A percentile compares a stretch with the other conserved stretches of the same genome.
These are phyloP conservation scores for Candida glaebosa DNA, from an alignment of 805 yeast species.

Conservation along the genomic window DNA sequence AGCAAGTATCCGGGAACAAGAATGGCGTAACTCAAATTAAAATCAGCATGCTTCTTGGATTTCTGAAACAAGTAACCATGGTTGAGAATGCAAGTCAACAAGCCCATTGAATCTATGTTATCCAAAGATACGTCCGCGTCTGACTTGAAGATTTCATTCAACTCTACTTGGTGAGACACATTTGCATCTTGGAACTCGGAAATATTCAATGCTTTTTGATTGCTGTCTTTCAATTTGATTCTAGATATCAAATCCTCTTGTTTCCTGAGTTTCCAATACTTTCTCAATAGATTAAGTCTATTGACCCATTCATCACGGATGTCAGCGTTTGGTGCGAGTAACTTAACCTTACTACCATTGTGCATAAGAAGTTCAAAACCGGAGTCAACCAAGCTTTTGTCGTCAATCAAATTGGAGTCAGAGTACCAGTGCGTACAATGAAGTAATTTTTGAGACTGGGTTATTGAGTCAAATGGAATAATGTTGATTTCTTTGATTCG, in stretches of 20 bases:
- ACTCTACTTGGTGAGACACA: slow-evolving; percentile 34
- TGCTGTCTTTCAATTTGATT: slow-evolving; percentile 37
- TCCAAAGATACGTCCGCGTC: slow-evolving; percentile 50
- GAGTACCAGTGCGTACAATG: slow-evolving; percentile 32
- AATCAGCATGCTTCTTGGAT: slow-evolving; percentile 63
- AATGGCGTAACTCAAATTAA: slow-evolving; percentile 57
- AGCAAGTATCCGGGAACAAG: slow-evolving; percentile 69
- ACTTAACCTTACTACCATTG: slow-evolving; percentile 43
- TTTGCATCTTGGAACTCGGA: slow-evolving; percentile 57
- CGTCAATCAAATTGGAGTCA: slow-evolving; percentile 17
- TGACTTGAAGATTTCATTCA: slow-evolving; percentile 53
- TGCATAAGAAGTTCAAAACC: slow-evolving; percentile 50
- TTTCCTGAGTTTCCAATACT: slow-evolving; percentile 59
- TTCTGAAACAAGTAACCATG: slow-evolving; percentile 72
- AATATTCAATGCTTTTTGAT: slow-evolving; percentile 45
- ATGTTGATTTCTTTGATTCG: slow-evolving; percentile 40
- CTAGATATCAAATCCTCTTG: slow-evolving; percentile 38
- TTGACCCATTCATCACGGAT: slow-evolving; percentile 67
- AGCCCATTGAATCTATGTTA: slow-evolving; percentile 55
- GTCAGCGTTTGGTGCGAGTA: slow-evolving; percentile 52
- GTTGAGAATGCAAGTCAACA: slow-evolving; percentile 56
- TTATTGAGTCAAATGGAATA: slow-evolving; percentile 21
- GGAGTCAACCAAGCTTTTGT: slow-evolving; percentile 38
- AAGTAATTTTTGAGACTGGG: slow-evolving; percentile 22
- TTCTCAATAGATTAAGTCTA: slow-evolving; percentile 38